phyloP scores from a whole-genome alignment of 2,329 filamentous ascomycete genomes.

The Ophiostoma sp. region DNA sequence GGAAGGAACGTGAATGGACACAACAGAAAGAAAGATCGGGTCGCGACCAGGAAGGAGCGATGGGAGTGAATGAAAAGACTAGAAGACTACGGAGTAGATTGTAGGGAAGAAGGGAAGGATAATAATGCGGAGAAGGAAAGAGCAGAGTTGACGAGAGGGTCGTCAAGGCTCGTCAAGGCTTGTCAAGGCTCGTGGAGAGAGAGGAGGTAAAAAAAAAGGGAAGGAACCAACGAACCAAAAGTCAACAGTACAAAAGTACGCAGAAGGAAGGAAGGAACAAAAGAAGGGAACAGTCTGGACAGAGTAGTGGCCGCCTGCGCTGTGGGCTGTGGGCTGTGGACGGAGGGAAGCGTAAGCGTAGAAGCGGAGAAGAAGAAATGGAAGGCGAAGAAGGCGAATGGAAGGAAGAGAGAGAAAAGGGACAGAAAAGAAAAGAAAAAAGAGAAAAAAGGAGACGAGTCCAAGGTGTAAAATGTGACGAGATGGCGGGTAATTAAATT shows the following conservation, averaged over 20 bases:
- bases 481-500: neutral
- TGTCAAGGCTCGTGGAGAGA: neutral
- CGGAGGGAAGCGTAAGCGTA: neutral
- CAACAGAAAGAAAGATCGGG: conserved; percentile 11
- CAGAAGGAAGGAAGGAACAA: conserved; percentile 1
- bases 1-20: conserved; percentile 13
- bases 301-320: neutral
- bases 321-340: neutral
- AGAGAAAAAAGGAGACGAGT: neutral
- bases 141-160: neutral
- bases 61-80: neutral
- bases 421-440: conserved; percentile 3
- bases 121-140: conserved; percentile 8
- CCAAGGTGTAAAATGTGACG: neutral
- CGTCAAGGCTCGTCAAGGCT: conserved; percentile 3
- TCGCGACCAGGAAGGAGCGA: conserved; percentile 7
- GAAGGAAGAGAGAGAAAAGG: conserved; percentile 19
- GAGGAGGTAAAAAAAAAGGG: neutral
- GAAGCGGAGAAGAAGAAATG: conserved; percentile 19
- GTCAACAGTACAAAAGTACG: neutral
- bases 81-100: neutral
- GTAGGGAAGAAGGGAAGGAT: neutral
- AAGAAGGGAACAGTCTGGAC: neutral
- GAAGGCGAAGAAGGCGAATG: conserved; percentile 17
- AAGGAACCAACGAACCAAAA: neutral